phyloP scores from a whole-genome alignment of 345 rosid genomes.

The Firmiana major region DNA sequence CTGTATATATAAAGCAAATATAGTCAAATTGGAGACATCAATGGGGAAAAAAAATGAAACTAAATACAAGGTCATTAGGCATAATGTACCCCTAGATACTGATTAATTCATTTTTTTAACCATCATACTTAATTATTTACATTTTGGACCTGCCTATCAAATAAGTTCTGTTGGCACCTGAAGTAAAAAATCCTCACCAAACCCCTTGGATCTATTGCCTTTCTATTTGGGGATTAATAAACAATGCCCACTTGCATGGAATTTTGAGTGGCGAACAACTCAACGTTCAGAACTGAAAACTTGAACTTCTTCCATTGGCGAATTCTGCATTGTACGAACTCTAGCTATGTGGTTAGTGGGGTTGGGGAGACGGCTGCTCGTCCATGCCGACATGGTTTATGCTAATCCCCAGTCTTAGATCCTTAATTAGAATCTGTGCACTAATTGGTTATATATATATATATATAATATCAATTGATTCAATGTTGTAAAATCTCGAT shows the following conservation, averaged over 20 bases:
- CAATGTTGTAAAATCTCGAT: too few relatives aligned
- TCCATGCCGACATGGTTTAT: too few relatives aligned
- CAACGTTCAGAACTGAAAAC: neutral
- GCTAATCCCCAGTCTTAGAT: too few relatives aligned
- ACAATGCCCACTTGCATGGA: conserved; percentile 3
- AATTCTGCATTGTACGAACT: neutral
- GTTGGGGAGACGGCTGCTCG: too few relatives aligned
- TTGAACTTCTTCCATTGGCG: neutral
- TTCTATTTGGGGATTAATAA: neutral
- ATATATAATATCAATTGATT: too few relatives aligned
- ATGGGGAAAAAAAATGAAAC: too few relatives aligned
- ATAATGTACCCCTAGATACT: neutral
- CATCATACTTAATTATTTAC: neutral
- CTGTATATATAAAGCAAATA: too few relatives aligned
- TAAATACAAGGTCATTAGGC: neutral
- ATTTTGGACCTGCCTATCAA: neutral
- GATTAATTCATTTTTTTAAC: neutral
- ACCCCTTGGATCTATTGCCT: neutral
- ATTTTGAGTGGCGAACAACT: neutral
- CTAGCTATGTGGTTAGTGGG: neutral
- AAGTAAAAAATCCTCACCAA: neutral
- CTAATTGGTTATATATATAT: too few relatives aligned
- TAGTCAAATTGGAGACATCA: too few relatives aligned
- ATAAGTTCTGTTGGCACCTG: neutral
- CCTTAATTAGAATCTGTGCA: too few relatives aligned